phyloP scores from a whole-genome alignment of 1,139 yeast species.

The Groenewaldozyma auringiensis region DNA sequence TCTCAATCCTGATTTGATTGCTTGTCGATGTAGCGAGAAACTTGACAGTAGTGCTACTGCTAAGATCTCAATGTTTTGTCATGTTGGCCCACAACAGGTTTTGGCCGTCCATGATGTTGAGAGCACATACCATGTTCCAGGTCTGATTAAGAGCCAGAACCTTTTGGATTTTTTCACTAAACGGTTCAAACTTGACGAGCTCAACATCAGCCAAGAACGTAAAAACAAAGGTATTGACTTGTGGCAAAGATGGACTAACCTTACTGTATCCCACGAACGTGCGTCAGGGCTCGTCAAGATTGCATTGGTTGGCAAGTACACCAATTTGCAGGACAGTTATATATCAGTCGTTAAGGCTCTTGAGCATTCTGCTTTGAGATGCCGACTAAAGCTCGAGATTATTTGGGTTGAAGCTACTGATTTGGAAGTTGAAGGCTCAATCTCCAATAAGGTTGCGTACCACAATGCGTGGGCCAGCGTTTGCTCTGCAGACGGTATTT shows the following conservation, averaged over 20 bases:
- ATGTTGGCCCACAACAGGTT: constrained; percentile 95
- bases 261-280: constrained; percentile 71
- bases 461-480: constrained; percentile 95
- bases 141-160: constrained; percentile 78
- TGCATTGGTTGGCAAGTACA: constrained; percentile 96
- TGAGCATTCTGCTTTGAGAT: constrained; percentile 91
- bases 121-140: constrained; percentile 95
- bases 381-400: constrained; percentile 74
- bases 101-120: constrained; percentile 91
- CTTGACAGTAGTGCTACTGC: constrained; percentile 79
- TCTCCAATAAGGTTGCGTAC: constrained; percentile 61
- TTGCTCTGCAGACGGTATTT: constrained; percentile 92
- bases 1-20: constrained; percentile 91
- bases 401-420: constrained; percentile 95
- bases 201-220: constrained; percentile 48
- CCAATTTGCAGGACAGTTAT: constrained; percentile 90
- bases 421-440: constrained; percentile 66
- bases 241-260: constrained; percentile 68
- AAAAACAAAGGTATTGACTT: constrained; percentile 57
- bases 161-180: constrained; percentile 66
- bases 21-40: constrained; percentile 88
- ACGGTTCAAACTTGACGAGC: constrained; percentile 56
- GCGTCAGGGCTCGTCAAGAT: constrained; percentile 83
- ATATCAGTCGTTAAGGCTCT: constrained; percentile 90
- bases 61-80: constrained; percentile 98